Conservation (phyloP, 2,329 filamentous ascomycete genomes). For the Hypoxylon sp. region DNA sequence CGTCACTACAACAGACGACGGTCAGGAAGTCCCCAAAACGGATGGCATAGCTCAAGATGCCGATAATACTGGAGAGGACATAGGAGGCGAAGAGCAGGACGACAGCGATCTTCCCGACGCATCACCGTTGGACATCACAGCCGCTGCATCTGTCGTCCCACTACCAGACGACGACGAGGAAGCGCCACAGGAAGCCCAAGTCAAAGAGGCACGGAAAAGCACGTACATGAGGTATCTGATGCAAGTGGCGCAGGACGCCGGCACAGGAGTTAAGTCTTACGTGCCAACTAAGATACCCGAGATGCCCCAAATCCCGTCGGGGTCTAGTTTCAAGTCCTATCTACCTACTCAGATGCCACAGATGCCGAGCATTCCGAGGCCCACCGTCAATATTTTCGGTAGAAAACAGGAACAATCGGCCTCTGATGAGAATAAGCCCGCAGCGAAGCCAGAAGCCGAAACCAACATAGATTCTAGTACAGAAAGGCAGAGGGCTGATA, state of each 20-base stretch:
- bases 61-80: slow-evolving; percentile 7
- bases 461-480: background rate
- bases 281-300: slow-evolving; percentile 60
- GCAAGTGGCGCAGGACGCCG: slow-evolving; percentile 61
- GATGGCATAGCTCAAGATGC: slow-evolving; percentile 46
- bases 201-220: slow-evolving; percentile 54
- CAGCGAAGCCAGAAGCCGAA: slow-evolving; percentile 12
- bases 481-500: slow-evolving; percentile 18
- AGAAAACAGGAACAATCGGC: slow-evolving; percentile 36
- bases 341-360: slow-evolving; percentile 51
- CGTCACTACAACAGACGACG: slow-evolving; percentile 51
- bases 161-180: slow-evolving; percentile 58
- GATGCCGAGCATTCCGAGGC: slow-evolving; percentile 54
- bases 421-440: slow-evolving; percentile 1
- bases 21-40: slow-evolving; percentile 49
- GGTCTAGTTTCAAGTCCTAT: slow-evolving; percentile 52
- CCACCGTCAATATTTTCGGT: slow-evolving; percentile 48
- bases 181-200: slow-evolving; percentile 49
- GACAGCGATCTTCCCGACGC: slow-evolving; percentile 52
- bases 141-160: slow-evolving; percentile 63
- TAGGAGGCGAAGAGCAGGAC: slow-evolving; percentile 36
- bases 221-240: slow-evolving; percentile 65
- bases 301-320: slow-evolving; percentile 51
- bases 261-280: slow-evolving; percentile 60
- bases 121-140: slow-evolving; percentile 66